Conservation (phyloP, 176 grass and related monocot species). For the Carex littledalei region DNA sequence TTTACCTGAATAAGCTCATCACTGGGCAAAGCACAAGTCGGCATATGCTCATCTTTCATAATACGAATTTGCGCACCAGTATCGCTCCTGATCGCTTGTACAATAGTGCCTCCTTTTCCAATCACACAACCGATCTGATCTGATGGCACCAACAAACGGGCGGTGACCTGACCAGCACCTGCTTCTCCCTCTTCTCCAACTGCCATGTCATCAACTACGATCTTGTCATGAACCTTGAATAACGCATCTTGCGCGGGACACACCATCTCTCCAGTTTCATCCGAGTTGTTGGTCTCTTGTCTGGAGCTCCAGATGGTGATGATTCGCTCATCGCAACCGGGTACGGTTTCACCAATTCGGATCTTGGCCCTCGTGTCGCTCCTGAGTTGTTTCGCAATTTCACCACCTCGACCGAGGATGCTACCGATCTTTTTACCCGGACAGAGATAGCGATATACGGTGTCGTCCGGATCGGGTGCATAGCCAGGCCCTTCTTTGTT, state of each 20-base stretch:
- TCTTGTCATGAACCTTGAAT: constrained; percentile 81
- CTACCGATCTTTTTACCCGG: constrained; percentile 84
- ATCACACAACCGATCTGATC: constrained; percentile 98
- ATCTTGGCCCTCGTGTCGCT: constrained; percentile 82
- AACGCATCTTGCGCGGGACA: constrained; percentile 91
- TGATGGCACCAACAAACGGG: constrained; percentile 80
- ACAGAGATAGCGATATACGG: constrained; percentile 80
- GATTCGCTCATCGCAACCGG: constrained; percentile 71
- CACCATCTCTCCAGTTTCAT: constrained; percentile 54
- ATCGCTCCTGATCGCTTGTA: constrained; percentile 73
- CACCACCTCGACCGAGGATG: constrained; percentile 91
- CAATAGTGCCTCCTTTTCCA: constrained; percentile 91
- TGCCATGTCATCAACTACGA: constrained; percentile 46
- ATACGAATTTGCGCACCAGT: constrained; percentile 87
- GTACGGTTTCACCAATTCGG: constrained; percentile 81
- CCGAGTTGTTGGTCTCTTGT: constrained; percentile 63
- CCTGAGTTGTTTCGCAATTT: constrained; percentile 89
- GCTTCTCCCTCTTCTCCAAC: constrained; percentile 61
- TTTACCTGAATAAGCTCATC: constrained; percentile 87
- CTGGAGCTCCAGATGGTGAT: constrained; percentile 87
- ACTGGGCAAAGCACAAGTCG: constrained; percentile 71
- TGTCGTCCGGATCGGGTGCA: constrained; percentile 75
- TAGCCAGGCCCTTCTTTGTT: constrained; percentile 53
- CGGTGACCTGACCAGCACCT: constrained; percentile 43
- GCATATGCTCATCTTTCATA: constrained; percentile 80